Evolutionary conservation across 495 filamentous ascomycete species (phyloP).

Genomic region (Annulohypoxylon moriforme): DNA sequence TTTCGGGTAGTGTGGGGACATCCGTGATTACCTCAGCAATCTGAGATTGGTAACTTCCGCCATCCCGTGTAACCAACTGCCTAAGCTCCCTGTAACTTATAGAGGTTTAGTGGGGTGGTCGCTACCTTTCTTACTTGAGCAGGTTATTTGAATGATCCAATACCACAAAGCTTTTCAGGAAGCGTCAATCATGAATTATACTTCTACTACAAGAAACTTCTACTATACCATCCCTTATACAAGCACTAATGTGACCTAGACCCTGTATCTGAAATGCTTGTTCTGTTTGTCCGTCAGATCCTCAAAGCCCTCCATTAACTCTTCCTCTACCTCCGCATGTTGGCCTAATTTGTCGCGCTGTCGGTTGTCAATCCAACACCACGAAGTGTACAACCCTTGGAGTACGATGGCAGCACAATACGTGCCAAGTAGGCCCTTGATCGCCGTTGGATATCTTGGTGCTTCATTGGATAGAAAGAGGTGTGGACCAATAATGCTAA

Average conservation of each 20-base stretch:
- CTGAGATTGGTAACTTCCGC: no score
- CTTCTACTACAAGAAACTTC: no score
- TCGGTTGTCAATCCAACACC: constrained; percentile 41
- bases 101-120: no score
- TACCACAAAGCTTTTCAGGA: neutral
- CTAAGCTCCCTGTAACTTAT: no score
- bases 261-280: constrained; percentile 48
- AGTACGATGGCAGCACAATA: constrained; percentile 40
- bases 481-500: constrained; percentile 49
- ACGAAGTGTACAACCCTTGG: constrained; percentile 34
- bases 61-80: no score
- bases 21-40: constrained; percentile 1
- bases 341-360: constrained; percentile 30
- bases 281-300: constrained; percentile 53
- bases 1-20: neutral
- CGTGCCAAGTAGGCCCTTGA: constrained; percentile 45
- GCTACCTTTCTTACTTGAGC: no score
- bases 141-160: no score
- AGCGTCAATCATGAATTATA: no score
- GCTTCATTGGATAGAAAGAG: constrained; percentile 47
- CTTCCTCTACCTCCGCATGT: constrained; percentile 28
- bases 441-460: constrained; percentile 49
- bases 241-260: constrained; percentile 1
- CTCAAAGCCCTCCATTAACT: constrained; percentile 45
- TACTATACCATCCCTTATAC: no score